Conservation (phyloP, 441 rosid species). For the Corymbia citriodora region DNA sequence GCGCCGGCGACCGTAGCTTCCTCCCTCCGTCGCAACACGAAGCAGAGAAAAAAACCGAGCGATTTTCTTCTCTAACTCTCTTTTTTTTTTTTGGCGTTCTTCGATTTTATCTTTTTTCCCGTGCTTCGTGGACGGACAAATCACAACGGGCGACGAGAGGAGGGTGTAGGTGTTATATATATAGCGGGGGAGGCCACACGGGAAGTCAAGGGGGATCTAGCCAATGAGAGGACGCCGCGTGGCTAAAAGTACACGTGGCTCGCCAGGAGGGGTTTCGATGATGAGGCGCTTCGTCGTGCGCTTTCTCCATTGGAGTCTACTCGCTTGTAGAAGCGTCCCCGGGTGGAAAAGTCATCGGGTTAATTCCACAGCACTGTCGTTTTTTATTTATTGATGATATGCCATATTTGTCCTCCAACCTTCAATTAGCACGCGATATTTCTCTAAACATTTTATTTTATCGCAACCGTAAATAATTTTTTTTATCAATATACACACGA, state of each 20-base stretch:
- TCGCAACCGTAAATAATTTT: not conserved
- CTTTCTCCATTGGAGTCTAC: not conserved
- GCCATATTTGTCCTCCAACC: not conserved
- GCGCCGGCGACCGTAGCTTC: no score
- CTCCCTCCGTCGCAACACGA: not conserved
- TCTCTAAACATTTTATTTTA: not conserved
- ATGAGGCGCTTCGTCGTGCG: slow-evolving; percentile 18
- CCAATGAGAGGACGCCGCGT: slow-evolving; percentile 31
- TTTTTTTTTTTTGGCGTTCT: not conserved
- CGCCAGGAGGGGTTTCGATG: slow-evolving; percentile 18
- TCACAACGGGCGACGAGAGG: not conserved
- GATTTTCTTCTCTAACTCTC: not conserved
- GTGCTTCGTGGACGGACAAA: slow-evolving; percentile 1
- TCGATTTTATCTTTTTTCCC: not conserved
- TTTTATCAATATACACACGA: not conserved
- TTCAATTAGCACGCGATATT: not conserved
- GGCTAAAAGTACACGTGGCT: slow-evolving; percentile 35
- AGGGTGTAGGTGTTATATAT: not conserved
- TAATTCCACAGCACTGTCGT: not conserved
- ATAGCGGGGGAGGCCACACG: not conserved
- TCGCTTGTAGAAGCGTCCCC: no score
- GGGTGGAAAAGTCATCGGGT: not conserved
- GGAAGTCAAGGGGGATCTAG: not conserved
- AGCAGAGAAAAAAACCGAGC: not conserved
- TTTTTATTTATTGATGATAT: not conserved